Evolutionary conservation across 1,139 yeast genomes (phyloP), one percentile per base, ranked within the genome.

Genomic region (Geotrichum restrictum): DNA sequence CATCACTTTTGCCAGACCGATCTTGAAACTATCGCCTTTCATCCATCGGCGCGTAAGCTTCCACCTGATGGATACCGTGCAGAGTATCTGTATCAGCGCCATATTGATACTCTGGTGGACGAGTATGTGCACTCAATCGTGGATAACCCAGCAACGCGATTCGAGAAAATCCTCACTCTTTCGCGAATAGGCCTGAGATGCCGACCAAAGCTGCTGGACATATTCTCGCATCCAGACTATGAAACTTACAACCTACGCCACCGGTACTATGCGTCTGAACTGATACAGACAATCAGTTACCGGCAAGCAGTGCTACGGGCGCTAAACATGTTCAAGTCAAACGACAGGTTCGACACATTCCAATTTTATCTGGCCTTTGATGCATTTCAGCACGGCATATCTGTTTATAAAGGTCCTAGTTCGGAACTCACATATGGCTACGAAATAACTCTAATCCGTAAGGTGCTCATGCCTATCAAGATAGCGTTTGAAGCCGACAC

Each of bases 281-380:
- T 47, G 27, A 13, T 48, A 2, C 32, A 47, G 21, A 48, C 51
- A 11, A 21, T 51, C n/a, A 44, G 41, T 40, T 45, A 38, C n/a
- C 51, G 45, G 11, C 32, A 43, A 38, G 39, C 51, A 7, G 42
- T 45, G 16, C 14, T 43, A 5, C 21, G 38, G 3, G 39, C 36
- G 8, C 24, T 47, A 11, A 11, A 38, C 34, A 51, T 47, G 48
- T 43, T 51, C 33, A 34, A 16, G 16, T n/a, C 31, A 7, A 7
- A 24, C 3, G 33, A 38, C n/a, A 11, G n/a, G 1, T 39, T 51
- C 19, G 54, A 51, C 32, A 24, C 43, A 10, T 51, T 51, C 13
- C 24, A 47, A 10, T 39, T 51, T 14, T 45, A 46, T 16, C 10
- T 51, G 16, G 51, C 48, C 3, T 48, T 51, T 18, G 54, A 51